Evolutionary conservation across 345 rosid species (phyloP).

Genomic region (Linum lewisii): DNA sequence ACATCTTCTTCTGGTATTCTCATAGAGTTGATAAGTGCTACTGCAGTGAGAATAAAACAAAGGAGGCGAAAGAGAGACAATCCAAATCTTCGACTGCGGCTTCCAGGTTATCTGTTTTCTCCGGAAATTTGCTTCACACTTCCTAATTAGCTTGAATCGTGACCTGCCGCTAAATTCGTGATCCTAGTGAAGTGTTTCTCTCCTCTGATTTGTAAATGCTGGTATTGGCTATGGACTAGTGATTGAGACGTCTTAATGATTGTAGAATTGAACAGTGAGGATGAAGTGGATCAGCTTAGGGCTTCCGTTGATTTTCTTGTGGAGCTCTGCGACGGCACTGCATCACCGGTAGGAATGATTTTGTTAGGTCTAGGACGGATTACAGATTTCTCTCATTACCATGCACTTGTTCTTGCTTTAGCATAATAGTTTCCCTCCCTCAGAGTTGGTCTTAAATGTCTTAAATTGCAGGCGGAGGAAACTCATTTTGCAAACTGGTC

Average conservation of each 20-base stretch:
- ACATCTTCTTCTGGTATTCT: slow-evolving; percentile 1
- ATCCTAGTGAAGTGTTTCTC: too few relatives aligned
- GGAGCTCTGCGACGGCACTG: slow-evolving; percentile 44
- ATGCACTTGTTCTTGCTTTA: background rate
- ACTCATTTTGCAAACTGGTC: slow-evolving; percentile 67
- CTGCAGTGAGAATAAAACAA: slow-evolving; percentile 45
- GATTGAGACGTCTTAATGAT: background rate
- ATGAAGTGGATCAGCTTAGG: slow-evolving; percentile 57
- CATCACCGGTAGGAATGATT: slow-evolving; percentile 32
- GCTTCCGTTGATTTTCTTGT: slow-evolving; percentile 73
- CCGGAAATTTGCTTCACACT: too few relatives aligned
- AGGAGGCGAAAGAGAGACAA: slow-evolving; percentile 30
- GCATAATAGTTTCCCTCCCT: background rate
- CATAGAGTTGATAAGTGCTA: slow-evolving; percentile 9
- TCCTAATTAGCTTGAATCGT: background rate
- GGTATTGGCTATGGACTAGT: background rate
- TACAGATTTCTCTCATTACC: background rate
- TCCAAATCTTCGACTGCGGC: slow-evolving; percentile 21
- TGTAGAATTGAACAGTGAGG: slow-evolving; percentile 45
- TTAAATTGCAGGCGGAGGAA: slow-evolving; percentile 36
- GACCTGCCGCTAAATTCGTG: background rate
- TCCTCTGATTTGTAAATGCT: background rate
- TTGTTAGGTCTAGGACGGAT: background rate
- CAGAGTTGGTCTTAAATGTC: background rate
- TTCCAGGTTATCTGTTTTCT: slow-evolving; percentile 31